Base-by-base conservation (phyloP, 495 filamentous ascomycete species). In the Penicillium odoratum region DNA sequence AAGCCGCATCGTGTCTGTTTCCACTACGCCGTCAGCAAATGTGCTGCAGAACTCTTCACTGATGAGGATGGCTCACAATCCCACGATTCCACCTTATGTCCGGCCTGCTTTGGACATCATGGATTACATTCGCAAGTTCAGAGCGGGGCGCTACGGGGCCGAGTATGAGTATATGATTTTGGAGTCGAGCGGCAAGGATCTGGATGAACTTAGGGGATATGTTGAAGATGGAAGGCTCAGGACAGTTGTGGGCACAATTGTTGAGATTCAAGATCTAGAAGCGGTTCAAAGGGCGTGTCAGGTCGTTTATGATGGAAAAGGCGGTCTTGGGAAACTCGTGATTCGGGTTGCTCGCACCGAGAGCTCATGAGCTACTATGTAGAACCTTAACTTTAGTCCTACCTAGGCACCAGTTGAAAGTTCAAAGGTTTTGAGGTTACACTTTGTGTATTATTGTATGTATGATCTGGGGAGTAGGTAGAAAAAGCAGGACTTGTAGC, bases 301-400 rank as follows among this genome's bases (percentile, higher is more conserved):
- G 53, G 67, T 74, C 59, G 76, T 85, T 18, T 73, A 69, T 25
- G 71, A 70, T 21, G 75, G 73, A 4, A 83, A 81, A 56, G 83
- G 83, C 0, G 83, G 83, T 3, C 51, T 83, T 26, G 83, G 83
- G 29, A 84, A 83, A 66, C 65, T 83, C 57, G 79, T 85, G 5
- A 67, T 85, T 56, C 26, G 4, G 3, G 42, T 33, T 30, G 25
- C 26, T 48, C 4, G 13, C 15, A 30, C 7, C 44, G 28, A 31
- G 8, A 30, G 46, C 46, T 28, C 46, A 13, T 48, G 13, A 40
- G 15, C 21, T 21, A 21, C 21, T 21, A 21, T 21, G 21, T 21
- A 21, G 21, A 21, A 21, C 21, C 21, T 21, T 21, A 21, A 21
- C 2, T 21, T 21, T 21, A 21, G 21, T 21, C 1, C 21, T 21